Evolutionary conservation across 2,329 filamentous ascomycete species (phyloP), one percentile per base, ranked within the genome.

Genomic region (Ascochyta lentis): DNA sequence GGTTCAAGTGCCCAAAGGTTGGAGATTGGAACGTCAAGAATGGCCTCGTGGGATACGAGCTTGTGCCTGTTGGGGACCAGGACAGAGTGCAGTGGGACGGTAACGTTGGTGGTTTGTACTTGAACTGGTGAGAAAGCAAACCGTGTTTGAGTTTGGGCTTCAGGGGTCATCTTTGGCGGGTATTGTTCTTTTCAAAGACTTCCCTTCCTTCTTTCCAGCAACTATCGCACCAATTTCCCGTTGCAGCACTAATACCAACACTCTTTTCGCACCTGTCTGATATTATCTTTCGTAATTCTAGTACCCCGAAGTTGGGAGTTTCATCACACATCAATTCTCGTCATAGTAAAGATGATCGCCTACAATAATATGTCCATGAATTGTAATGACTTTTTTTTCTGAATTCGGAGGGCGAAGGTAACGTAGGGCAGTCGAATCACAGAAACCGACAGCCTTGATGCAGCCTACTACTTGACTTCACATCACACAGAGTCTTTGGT

Each of bases 271-370:
- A 37, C 1, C 6, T 60, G 63, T 4, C 19, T 10, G 9, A 2
- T 55, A 35, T 5, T 74, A 76, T 54, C 79, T 75, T 42, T 78
- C 76, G 26, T 78, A 19, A 19, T 19, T 19, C 19, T 19, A 19
- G 19, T 19, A 19, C 19, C 19, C 19, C 19, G 19, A 19, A 19
- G 19, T 19, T 19, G 19, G 19, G 19, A 19, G 19, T 19, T 19
- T 19, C 19, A 19, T 19, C 19, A 19, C 19, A 19, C 19, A 3
- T 19, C 19, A 19, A 19, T 19, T 19, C 19, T 19, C 19, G 19
- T 19, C 19, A 19, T 19, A 19, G 19, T 19, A 19, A 19, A 19
- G 19, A 19, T 19, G 19, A 19, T 19, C 19, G 19, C 19, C 19
- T 19, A 19, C 19, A 19, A 19, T 19, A 19, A 19, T 19, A 2